Base-by-base conservation (phyloP, 371 early-diverging fungal species). In the Rhizopus sp. region DNA sequence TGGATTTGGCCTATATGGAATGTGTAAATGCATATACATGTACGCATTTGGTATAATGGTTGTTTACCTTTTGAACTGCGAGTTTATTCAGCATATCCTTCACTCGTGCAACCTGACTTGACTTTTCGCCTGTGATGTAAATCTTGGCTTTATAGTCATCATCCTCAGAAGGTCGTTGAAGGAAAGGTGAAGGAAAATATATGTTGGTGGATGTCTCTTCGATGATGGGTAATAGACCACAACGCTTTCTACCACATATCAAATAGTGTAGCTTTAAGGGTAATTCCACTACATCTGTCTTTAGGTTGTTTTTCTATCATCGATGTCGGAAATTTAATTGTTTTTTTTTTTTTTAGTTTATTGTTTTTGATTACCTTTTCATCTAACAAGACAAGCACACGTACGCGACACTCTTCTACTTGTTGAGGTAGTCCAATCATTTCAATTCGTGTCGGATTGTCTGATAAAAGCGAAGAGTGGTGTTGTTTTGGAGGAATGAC, bases 211-310 rank as follows among this genome's bases (percentile, higher is more conserved):
- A 46, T 16, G 83, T 83, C 53, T 83, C 82, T 49, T 85, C 77
- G 82, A 89, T 87, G 47, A 90, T 73, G 17, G 79, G 61, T 54
- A 83, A 79, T 42, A 90, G 64, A 5, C 75, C 75, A 31, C 72
- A 74, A 8, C 85, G 77, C 53, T 88, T 88, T 44, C 82, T 74
- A 32, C 90, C 91, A 35, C 84, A 81, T 35, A 90, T 61, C 52
- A 82, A 62, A 56, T 78, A 68, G 47, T 83, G 83, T 45, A 71
- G 65, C 57, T 75, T 78, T 37, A 61, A 62, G 15, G 72, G 72
- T 53, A 72, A 63, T 50, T 50, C 33, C 30, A 68, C 35, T n/a
- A 55, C 63, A 48, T 72, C 66, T 55, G 46, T 46, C 29, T 46
- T 46, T 2, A 46, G 29, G 12, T 46, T 29, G 17, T 15, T 16